phyloP scores from a whole-genome alignment of 1,284 basidiomycete species.

The Leucoagaricus sp. region DNA sequence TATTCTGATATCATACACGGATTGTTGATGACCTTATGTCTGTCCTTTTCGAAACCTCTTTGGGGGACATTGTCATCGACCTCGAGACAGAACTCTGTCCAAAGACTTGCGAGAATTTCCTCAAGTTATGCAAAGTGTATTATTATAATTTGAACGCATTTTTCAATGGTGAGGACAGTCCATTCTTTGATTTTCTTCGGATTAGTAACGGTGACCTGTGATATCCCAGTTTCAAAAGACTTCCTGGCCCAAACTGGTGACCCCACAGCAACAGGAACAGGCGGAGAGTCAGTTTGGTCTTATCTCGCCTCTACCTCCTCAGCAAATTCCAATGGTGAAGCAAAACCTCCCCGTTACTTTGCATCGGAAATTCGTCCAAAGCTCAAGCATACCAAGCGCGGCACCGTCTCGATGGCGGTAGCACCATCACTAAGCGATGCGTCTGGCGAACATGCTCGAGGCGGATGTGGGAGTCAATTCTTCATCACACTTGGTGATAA shows the following conservation, averaged over 20 bases:
- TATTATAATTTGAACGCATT: constrained; percentile 97
- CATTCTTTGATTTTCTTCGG: neutral
- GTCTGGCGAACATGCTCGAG: constrained; percentile 53
- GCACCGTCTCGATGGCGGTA: constrained; percentile 96
- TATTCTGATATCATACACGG: neutral
- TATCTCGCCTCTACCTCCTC: constrained; percentile 51
- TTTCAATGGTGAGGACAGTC: constrained; percentile 78
- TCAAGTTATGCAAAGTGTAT: constrained; percentile 96
- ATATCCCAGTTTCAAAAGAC: constrained; percentile 86
- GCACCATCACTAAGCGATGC: constrained; percentile 57
- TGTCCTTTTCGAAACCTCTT: constrained; percentile 92
- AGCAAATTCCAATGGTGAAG: constrained; percentile 35
- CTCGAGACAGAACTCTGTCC: constrained; percentile 92
- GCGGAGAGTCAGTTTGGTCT: constrained; percentile 86
- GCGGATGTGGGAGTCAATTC: constrained; percentile 94
- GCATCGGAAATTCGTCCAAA: constrained; percentile 76
- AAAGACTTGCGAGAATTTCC: constrained; percentile 90
- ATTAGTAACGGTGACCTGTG: constrained; percentile 7
- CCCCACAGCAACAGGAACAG: constrained; percentile 92
- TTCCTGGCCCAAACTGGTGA: constrained; percentile 96
- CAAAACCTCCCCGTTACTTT: constrained; percentile 73
- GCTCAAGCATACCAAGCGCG: constrained; percentile 84
- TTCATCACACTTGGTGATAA: constrained; percentile 92
- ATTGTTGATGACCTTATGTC: constrained; percentile 61
- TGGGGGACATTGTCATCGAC: constrained; percentile 96